Percentiles rank a stretch among this genome's conserved stretches.
Conservation (phyloP, 768 basidiomycete genomes). For the Calocybe gangraenosa region DNA sequence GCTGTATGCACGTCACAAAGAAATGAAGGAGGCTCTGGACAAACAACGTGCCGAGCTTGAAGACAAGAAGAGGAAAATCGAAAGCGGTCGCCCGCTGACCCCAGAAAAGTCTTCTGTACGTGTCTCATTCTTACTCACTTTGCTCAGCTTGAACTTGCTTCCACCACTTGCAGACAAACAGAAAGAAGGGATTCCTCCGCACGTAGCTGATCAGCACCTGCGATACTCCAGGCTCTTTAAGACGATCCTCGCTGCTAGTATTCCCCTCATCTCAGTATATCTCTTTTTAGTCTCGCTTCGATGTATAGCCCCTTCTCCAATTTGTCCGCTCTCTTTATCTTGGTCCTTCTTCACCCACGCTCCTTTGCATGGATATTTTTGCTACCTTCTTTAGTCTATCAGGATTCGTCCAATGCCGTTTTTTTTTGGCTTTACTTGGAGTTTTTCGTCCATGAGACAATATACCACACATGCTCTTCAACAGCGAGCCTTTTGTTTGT, state of each 20-base stretch:
- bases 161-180: constrained; percentile 43
- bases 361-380: constrained; percentile 58
- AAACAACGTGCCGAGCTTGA: constrained; percentile 94
- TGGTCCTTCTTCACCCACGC: constrained; percentile 52
- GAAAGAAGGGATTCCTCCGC: constrained; percentile 77
- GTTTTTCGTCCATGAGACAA: constrained; percentile 32
- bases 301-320: constrained; percentile 38
- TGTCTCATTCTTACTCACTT: constrained; percentile 16
- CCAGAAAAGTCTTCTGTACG: constrained; percentile 89
- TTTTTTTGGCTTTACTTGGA: constrained; percentile 42
- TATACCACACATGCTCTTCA: constrained; percentile 41
- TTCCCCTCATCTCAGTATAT: constrained; percentile 21
- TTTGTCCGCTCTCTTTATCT: constrained; percentile 39
- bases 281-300: constrained; percentile 23
- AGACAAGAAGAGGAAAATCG: constrained; percentile 96
- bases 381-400: constrained; percentile 47
- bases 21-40: constrained; percentile 99
- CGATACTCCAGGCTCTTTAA: constrained; percentile 25
- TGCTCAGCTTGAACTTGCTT: constrained; percentile 14
- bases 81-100: constrained; percentile 90
- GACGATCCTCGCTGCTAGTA: constrained; percentile 25
- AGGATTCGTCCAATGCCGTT: constrained; percentile 35
- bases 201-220: constrained; percentile 34
- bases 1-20: constrained; percentile 95
- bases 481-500: constrained; percentile 1